Conservation (phyloP, 202 grass and related monocot species). For the Brachypodium distachyon region DNA sequence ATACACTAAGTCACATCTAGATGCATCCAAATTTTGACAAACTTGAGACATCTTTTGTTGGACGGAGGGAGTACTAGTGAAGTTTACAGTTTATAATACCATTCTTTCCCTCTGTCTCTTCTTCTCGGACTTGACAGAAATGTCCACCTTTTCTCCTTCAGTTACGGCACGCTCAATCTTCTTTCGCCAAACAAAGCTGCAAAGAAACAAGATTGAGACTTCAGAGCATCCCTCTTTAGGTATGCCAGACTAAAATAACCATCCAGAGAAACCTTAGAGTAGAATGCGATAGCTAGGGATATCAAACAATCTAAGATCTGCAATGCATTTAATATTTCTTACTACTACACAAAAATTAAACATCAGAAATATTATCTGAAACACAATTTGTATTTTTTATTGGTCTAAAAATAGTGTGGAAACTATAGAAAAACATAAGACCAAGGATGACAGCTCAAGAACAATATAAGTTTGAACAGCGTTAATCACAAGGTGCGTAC, state of each 20-base stretch:
- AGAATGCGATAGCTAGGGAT: not conserved
- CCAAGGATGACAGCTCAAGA: not conserved
- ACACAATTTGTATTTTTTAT: not conserved
- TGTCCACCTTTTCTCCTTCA: constrained; percentile 70
- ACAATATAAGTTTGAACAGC: not conserved
- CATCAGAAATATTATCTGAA: not conserved
- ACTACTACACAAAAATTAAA: not conserved
- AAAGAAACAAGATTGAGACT: constrained; percentile 12
- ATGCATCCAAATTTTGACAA: too few relatives aligned
- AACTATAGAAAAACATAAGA: not conserved
- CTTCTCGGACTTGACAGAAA: constrained; percentile 90
- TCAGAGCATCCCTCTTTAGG: not conserved
- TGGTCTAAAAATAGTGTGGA: not conserved
- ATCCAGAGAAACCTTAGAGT: not conserved
- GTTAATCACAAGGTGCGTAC: not conserved
- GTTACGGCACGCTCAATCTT: constrained; percentile 89
- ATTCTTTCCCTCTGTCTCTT: constrained; percentile 85
- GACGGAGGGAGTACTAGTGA: not conserved
- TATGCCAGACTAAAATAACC: not conserved
- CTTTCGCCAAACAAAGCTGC: constrained; percentile 95
- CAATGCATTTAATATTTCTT: constrained; percentile 1
- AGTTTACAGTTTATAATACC: constrained; percentile 41
- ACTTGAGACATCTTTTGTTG: too few relatives aligned
- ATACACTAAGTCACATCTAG: too few relatives aligned
- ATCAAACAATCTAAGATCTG: not conserved